Conservation (phyloP, 2,329 filamentous ascomycete species). For the Epichloe gansuensis region DNA sequence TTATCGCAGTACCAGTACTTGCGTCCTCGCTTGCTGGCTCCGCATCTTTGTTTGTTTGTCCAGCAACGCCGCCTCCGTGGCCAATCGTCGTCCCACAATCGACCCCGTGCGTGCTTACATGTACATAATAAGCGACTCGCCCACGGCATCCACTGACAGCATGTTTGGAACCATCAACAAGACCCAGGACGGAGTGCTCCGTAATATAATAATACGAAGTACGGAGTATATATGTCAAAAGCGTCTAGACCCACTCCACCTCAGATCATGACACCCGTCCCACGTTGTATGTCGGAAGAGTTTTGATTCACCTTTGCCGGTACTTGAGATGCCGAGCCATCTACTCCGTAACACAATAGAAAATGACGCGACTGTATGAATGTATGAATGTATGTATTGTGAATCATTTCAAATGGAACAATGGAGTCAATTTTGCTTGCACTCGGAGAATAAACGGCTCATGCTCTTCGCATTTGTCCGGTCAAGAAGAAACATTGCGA, state of each 20-base stretch:
- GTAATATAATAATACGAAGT: too few relatives aligned
- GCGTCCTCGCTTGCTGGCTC: background rate
- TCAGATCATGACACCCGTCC: background rate
- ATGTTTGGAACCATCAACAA: too few relatives aligned
- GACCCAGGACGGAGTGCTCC: too few relatives aligned
- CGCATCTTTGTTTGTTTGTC: background rate
- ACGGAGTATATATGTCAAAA: background rate
- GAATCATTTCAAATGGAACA: background rate
- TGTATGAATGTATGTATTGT: background rate
- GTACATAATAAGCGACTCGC: constrained; percentile 5
- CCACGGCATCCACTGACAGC: background rate
- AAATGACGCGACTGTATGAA: background rate
- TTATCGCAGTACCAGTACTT: too few relatives aligned
- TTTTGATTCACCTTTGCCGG: too few relatives aligned
- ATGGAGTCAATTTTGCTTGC: background rate
- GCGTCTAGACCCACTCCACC: background rate
- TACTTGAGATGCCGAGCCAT: background rate
- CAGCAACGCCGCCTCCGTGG: background rate
- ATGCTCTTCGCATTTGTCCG: background rate
- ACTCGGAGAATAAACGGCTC: background rate
- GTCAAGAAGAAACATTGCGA: background rate
- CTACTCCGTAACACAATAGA: background rate
- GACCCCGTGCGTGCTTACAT: constrained; percentile 16
- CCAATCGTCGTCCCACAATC: constrained; percentile 18
- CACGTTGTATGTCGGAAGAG: background rate